A percentile compares a stretch with the other conserved stretches of the same genome.
Evolutionary conservation across 257 asterid species (phyloP).

Genomic region (Gynochthodes officinalis): DNA sequence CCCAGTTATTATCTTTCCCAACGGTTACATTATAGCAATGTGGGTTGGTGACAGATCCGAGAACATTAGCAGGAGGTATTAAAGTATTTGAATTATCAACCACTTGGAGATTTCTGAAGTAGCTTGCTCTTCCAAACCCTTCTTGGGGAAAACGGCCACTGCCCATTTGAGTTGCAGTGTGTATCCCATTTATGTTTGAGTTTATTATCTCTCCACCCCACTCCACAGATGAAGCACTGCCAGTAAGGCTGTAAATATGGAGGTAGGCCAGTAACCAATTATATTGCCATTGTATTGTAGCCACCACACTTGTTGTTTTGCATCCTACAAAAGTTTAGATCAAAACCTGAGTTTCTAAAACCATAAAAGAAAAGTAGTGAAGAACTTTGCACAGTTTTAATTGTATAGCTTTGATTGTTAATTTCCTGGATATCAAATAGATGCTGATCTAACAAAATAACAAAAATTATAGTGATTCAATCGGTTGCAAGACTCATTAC

Average conservation of each 20-base stretch:
- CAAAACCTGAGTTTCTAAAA: too few species aligned
- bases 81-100: conserved; percentile 13
- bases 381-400: too few species aligned
- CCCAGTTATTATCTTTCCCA: background rate
- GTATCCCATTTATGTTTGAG: conserved; percentile 4
- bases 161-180: conserved; percentile 26
- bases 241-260: conserved; percentile 52
- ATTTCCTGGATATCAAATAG: too few species aligned
- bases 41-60: background rate
- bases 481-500: too few species aligned
- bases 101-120: conserved; percentile 9
- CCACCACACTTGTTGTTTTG: conserved; percentile 80
- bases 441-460: too few species aligned
- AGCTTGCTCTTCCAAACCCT: conserved; percentile 15
- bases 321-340: conserved; percentile 58
- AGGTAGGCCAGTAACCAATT: conserved; percentile 77
- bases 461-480: too few species aligned
- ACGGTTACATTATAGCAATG: background rate
- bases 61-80: background rate
- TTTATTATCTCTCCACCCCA: conserved; percentile 36
- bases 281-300: conserved; percentile 51
- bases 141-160: conserved; percentile 22
- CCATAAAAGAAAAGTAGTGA: too few species aligned
- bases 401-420: too few species aligned
- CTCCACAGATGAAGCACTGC: conserved; percentile 63